These are phyloP conservation scores for Trichoderma sp. DNA, from an alignment of 2,329 filamentous ascomycete genomes.

Conservation along the genomic window DNA sequence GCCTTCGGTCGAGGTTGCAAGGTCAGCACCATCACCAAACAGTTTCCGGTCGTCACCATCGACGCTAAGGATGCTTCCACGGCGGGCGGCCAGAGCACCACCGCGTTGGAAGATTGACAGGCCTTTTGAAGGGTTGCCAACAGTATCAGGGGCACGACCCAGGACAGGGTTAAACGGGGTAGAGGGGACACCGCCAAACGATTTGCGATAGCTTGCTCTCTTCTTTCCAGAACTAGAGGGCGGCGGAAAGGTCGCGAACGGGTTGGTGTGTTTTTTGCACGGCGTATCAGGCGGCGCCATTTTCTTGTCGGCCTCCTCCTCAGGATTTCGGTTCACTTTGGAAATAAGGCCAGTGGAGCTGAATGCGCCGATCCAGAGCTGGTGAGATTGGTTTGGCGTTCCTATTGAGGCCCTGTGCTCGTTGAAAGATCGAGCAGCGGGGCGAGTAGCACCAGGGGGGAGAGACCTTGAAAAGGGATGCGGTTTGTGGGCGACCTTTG, in stretches of 20 bases:
- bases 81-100: constrained; percentile 45
- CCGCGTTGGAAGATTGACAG: constrained; percentile 66
- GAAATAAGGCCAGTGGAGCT: constrained; percentile 93
- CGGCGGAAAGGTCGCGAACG: constrained; percentile 66
- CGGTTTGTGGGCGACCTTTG: constrained; percentile 30
- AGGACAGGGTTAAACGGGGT: constrained; percentile 73
- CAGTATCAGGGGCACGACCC: constrained; percentile 44
- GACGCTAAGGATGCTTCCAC: constrained; percentile 74
- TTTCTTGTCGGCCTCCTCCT: constrained; percentile 61
- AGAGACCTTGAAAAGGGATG: constrained; percentile 41
- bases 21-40: constrained; percentile 34
- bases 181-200: constrained; percentile 70
- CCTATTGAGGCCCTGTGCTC: constrained; percentile 33
- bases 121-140: constrained; percentile 58
- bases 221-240: constrained; percentile 59
- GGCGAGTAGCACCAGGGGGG: constrained; percentile 40
- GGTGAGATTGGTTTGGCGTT: constrained; percentile 51
- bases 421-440: constrained; percentile 30
- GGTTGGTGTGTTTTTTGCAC: constrained; percentile 78
- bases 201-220: constrained; percentile 62
- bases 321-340: constrained; percentile 83
- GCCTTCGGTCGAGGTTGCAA: constrained; percentile 35
- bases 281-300: constrained; percentile 87
- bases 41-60: constrained; percentile 70
- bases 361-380: constrained; percentile 78